phyloP scores from a whole-genome alignment of 2,329 filamentous ascomycete genomes.

The Claviceps digitariae region DNA sequence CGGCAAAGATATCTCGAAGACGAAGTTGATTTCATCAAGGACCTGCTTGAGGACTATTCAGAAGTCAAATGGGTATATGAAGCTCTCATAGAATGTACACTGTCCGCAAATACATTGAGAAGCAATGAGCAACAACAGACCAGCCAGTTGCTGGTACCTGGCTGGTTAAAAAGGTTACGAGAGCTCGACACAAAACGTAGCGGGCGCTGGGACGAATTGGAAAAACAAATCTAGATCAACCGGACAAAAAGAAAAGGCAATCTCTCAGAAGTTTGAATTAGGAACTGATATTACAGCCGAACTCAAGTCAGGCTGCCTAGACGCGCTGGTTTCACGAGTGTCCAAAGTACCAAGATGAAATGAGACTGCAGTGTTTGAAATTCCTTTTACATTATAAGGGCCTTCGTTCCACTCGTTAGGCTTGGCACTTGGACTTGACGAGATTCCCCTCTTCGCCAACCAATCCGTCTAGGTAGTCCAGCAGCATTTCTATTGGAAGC shows the following conservation, averaged over 20 bases:
- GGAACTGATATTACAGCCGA: neutral
- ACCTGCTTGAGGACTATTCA: constrained; percentile 45
- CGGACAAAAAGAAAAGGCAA: neutral
- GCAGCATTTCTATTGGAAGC: constrained; percentile 49
- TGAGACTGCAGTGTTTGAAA: neutral
- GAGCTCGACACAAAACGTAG: constrained; percentile 59
- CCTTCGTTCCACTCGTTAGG: neutral
- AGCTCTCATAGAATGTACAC: constrained; percentile 62
- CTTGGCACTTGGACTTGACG: constrained; percentile 22
- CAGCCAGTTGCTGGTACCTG: constrained; percentile 24
- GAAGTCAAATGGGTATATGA: constrained; percentile 77
- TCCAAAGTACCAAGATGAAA: neutral
- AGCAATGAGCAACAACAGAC: constrained; percentile 25
- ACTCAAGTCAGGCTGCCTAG: neutral
- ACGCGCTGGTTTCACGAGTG: neutral
- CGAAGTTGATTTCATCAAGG: constrained; percentile 63
- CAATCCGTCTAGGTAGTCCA: constrained; percentile 59
- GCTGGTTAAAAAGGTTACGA: constrained; percentile 53
- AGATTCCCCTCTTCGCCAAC: constrained; percentile 40
- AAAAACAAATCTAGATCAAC: constrained; percentile 22
- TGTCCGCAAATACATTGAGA: constrained; percentile 26
- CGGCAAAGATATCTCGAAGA: constrained; percentile 50
- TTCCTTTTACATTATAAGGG: constrained; percentile 5
- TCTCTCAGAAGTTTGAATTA: neutral
- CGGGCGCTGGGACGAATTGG: constrained; percentile 64